These are phyloP conservation scores for Sclerotinia minor DNA, from an alignment of 2,329 filamentous ascomycete genomes.

Conservation along the genomic window DNA sequence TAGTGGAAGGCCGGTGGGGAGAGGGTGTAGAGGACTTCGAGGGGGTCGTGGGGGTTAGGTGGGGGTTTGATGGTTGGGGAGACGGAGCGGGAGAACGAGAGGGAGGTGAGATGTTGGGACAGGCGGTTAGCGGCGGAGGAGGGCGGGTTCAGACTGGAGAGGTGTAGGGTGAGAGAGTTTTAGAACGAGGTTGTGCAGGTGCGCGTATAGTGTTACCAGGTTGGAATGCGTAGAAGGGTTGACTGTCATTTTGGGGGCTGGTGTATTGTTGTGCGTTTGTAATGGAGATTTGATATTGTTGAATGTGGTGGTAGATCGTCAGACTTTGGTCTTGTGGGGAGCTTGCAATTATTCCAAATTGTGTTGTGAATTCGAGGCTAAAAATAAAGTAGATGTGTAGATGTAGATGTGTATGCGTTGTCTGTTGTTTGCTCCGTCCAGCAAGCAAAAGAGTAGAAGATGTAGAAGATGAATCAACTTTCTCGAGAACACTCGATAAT, in stretches of 20 bases:
- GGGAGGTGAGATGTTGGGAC: neutral
- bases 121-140: neutral
- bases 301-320: neutral
- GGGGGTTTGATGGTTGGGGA: neutral
- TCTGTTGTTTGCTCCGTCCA: neutral
- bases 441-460: neutral
- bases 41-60: constrained; percentile 18
- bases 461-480: neutral
- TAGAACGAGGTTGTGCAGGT: neutral
- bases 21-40: constrained; percentile 32
- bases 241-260: constrained; percentile 4
- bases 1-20: constrained; percentile 25
- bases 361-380: neutral
- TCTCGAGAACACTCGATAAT: neutral
- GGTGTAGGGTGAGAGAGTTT: neutral
- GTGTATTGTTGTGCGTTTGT: neutral
- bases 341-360: neutral
- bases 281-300: neutral
- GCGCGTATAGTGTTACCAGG: neutral
- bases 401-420: neutral
- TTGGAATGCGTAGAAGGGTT: constrained; percentile 4
- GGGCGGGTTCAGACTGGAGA: neutral
- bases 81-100: no score
- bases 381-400: neutral
- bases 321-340: neutral